Conservation (phyloP, 202 grass and related monocot genomes). For the Setaria italica region DNA sequence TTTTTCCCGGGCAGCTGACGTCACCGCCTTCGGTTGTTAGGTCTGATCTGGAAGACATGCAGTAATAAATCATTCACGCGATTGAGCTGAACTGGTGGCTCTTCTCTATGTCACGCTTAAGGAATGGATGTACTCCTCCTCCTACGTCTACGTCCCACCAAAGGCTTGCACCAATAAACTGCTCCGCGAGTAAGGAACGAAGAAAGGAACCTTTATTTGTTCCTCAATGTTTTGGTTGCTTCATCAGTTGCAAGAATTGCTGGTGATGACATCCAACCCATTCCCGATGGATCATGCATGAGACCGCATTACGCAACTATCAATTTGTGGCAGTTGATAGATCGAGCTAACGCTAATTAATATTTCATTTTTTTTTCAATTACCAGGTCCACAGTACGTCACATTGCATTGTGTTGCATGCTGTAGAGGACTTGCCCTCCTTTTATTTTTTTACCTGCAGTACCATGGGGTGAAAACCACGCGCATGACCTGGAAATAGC, state of each 20-base stretch:
- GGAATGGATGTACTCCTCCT: neutral
- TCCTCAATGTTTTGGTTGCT: conserved; percentile 20
- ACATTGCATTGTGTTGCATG: neutral
- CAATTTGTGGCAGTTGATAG: conserved; percentile 22
- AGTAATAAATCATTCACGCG: conserved; percentile 31
- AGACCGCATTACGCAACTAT: conserved; percentile 6
- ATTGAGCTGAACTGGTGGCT: conserved; percentile 3
- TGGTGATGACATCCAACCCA: conserved; percentile 16
- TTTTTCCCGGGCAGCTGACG: neutral
- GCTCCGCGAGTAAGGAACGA: neutral
- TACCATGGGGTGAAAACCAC: neutral
- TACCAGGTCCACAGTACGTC: neutral
- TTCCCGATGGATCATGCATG: neutral
- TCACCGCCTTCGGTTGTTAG: conserved; percentile 5
- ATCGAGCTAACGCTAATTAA: neutral
- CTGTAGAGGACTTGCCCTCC: neutral
- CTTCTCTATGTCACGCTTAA: conserved; percentile 3
- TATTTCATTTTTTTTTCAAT: neutral
- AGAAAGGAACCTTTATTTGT: neutral
- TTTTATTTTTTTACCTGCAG: neutral
- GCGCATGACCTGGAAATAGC: neutral
- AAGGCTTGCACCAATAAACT: neutral
- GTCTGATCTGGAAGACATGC: neutral
- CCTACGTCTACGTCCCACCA: neutral
- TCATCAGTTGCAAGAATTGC: neutral